These are phyloP conservation scores for Lotmaria passim DNA, from an alignment of 208 protist species.

Conservation along the genomic window DNA sequence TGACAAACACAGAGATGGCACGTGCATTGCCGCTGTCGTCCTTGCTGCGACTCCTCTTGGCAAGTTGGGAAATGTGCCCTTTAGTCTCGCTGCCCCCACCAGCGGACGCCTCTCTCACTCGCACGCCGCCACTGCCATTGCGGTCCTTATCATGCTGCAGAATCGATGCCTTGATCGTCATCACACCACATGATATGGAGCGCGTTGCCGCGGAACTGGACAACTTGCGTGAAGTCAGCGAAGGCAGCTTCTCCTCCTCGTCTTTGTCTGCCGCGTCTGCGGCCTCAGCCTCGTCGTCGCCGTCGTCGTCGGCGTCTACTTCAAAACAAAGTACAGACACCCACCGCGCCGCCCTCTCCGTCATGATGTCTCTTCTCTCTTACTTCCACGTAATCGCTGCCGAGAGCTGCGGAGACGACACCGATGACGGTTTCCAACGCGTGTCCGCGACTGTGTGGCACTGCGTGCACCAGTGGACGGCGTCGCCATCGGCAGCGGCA, in stretches of 20 bases:
- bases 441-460: conserved; percentile 20
- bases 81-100: conserved; percentile 22
- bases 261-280: background rate
- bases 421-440: background rate
- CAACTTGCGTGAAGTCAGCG: background rate
- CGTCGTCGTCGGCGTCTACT: background rate
- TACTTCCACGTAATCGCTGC: conserved; percentile 28
- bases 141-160: background rate
- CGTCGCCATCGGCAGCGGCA: background rate
- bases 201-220: conserved; percentile 7
- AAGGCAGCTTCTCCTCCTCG: background rate
- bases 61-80: conserved; percentile 20
- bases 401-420: background rate
- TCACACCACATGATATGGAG: background rate
- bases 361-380: conserved; percentile 29
- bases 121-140: background rate
- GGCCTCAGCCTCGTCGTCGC: background rate
- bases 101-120: background rate
- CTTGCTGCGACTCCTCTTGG: conserved; percentile 6
- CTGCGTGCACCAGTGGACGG: conserved; percentile 14
- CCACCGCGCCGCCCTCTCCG: conserved; percentile 10
- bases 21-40: background rate
- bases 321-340: background rate
- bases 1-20: background rate
- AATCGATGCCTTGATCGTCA: background rate